Evolutionary conservation across 2,329 filamentous ascomycete genomes (phyloP).

Genomic region (Whalleya microplaca): DNA sequence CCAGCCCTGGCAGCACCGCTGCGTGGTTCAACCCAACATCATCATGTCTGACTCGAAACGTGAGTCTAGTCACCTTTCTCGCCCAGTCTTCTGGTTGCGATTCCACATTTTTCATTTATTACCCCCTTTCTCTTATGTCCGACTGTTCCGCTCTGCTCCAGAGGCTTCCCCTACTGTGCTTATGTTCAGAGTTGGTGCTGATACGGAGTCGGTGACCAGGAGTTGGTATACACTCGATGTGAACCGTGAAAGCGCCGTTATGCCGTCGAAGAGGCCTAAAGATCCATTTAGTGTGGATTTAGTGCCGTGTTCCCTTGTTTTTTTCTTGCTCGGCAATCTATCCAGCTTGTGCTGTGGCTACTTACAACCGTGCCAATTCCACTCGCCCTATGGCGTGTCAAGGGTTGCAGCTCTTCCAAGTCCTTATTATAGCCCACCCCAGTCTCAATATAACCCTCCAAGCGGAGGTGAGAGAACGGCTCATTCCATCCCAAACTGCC

Average conservation of each 20-base stretch:
- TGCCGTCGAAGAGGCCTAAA: constrained; percentile 17
- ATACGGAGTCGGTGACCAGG: constrained; percentile 24
- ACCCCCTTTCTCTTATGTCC: constrained; percentile 7
- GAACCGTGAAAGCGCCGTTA: constrained; percentile 12
- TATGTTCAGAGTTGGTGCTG: constrained; percentile 20
- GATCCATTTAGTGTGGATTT: constrained; percentile 26
- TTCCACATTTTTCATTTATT: constrained; percentile 16
- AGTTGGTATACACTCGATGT: constrained; percentile 15
- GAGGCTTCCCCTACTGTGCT: constrained; percentile 1
- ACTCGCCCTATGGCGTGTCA: constrained; percentile 40
- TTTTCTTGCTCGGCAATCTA: constrained; percentile 38
- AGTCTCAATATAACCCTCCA: constrained; percentile 39
- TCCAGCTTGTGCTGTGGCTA: constrained; percentile 37
- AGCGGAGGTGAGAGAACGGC: constrained; percentile 37
- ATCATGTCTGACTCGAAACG: constrained; percentile 22
- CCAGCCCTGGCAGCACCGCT: constrained; percentile 20
- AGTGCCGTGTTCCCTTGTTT: constrained; percentile 33
- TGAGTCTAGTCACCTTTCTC: constrained; percentile 20
- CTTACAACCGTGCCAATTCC: constrained; percentile 36
- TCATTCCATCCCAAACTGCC: constrained; percentile 35
- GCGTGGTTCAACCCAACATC: constrained; percentile 24
- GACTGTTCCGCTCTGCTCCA: constrained; percentile 11
- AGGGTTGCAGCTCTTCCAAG: constrained; percentile 37
- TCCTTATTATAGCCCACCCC: constrained; percentile 40
- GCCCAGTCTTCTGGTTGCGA: constrained; percentile 5